Evolutionary conservation across 805 yeast species (phyloP), one percentile per base, ranked within the genome.

Genomic region (Cyberlindnera xylosilytica): DNA sequence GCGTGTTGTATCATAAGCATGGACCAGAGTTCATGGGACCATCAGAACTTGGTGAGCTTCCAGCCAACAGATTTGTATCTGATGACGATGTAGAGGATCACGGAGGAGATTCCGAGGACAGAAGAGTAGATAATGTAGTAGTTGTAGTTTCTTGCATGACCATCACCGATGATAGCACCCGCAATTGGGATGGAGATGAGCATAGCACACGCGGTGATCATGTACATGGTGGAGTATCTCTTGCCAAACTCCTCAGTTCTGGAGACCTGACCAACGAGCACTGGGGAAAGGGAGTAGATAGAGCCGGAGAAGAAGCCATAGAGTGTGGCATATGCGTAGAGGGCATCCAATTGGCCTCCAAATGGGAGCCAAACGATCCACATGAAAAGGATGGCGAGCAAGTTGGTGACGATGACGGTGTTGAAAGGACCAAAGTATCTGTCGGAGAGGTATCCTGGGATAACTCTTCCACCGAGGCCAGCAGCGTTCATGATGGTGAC

Each of bases 231-330:
- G 2, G 81, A 73, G 54, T 75, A 78, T 16, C 79, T 66, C 50
- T 72, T 71, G 7, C 82, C 83, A 54, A 76, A 77, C 47, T 69
- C 73, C 34, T 72, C 72, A 2, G 75, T 70, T 39, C 73, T 70
- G 15, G 83, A 76, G 27, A 81, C 76, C 39, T 75, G 79, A 1
- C 81, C 82, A 28, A 76, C 65, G 51, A 83, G 75, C 3, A 76
- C 79, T 2, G 85, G 84, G 13, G 79, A 72, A 34, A 79, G 54
- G 3, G 83, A 71, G 37, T 79, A 63, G 4, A 78, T 73, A 1
- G 83, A 71, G 4, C 83, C 77, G 4, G 81, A 69, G 37, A 72
- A 64, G 43, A 79, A 71, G 0, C 87, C 87, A 56, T 72, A 79
- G 4, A 74, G 51, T 1, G 62, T 64, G 2, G 78, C 60, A 43